Base-by-base conservation (phyloP, 1,284 basidiomycete species). In the Cutaneotrichosporon curvatum region DNA sequence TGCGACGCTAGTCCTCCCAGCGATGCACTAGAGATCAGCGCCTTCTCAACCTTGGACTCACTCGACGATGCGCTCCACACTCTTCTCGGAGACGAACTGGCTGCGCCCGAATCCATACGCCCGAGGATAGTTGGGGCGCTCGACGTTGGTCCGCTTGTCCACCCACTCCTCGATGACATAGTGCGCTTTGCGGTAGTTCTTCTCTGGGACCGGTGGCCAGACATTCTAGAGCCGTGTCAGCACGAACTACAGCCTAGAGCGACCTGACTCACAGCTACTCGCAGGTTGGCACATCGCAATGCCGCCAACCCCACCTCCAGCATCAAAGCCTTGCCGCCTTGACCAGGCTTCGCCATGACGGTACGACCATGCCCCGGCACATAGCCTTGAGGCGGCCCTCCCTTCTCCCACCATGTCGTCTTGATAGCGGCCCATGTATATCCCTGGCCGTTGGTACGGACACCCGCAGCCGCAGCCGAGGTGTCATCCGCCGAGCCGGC, bases 241-340 rank as follows among this genome's bases (percentile, higher is more conserved):
- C 37, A 37, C 11, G 16, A 6, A 22, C 9, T 11, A 20, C 25
- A 30, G 11, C 3, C 14, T 7, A 5, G n/a, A 10, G 32, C 18
- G 10, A 7, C 25, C 9, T 4, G 3, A 63, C 69, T 59, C 43
- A 59, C 57, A 19, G 81, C 83, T 59, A 79, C 77, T 52, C 84
- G 77, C 39, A 89, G 71, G 70, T 84, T 81, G 2, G 79, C 80
- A 62, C 84, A 86, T 32, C 85, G 73, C 41, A 85, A 75, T 6
- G 83, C 84, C 32, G 86, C 83, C 65, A 87, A 84, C 1, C 87
- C 86, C 75, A 84, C 85, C 67, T 88, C 86, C 46, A 87, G 59
- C 75, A 79, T 43, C 76, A 79, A 50, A 75, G 79, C 57, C 47
- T 68, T 69, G n/a, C 60, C 62, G 19, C 53, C 61, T 20, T 57